These are phyloP conservation scores for Suhomyces xylopsoci DNA, from an alignment of 805 yeast species.

Conservation along the genomic window DNA sequence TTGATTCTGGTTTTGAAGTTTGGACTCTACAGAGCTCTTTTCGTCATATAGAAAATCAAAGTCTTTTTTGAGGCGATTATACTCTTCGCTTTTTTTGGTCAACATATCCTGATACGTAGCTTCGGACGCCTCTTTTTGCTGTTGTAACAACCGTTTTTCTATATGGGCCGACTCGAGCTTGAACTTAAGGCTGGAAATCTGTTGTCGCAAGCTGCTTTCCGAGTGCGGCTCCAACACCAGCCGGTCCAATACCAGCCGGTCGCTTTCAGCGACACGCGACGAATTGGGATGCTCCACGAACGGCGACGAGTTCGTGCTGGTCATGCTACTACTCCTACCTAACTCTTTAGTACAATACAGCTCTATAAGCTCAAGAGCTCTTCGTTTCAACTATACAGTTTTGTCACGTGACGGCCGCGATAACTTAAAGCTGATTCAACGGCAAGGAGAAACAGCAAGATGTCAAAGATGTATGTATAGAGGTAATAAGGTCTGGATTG, in stretches of 20 bases:
- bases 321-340: no score
- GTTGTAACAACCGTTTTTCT: conserved; percentile 31
- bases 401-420: neutral
- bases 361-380: no score
- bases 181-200: conserved; percentile 28
- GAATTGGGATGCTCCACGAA: conserved; percentile 25
- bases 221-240: conserved; percentile 2
- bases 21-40: conserved; percentile 30
- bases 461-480: conserved; percentile 47
- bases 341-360: no score
- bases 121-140: conserved; percentile 23
- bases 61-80: conserved; percentile 30
- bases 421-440: neutral
- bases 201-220: conserved; percentile 14
- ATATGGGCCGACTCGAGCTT: conserved; percentile 30
- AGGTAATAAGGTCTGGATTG: neutral
- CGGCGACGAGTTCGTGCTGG: conserved; percentile 17
- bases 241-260: neutral
- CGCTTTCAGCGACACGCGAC: neutral
- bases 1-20: conserved; percentile 28
- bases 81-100: conserved; percentile 31
- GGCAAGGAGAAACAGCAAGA: conserved; percentile 7
- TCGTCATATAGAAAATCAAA: conserved; percentile 36
- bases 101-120: conserved; percentile 25
- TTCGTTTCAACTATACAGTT: no score